A percentile compares a stretch with the other conserved stretches of the same genome.
Conservation (phyloP, 1,139 yeast genomes). For the Suhomyces taliae region DNA sequence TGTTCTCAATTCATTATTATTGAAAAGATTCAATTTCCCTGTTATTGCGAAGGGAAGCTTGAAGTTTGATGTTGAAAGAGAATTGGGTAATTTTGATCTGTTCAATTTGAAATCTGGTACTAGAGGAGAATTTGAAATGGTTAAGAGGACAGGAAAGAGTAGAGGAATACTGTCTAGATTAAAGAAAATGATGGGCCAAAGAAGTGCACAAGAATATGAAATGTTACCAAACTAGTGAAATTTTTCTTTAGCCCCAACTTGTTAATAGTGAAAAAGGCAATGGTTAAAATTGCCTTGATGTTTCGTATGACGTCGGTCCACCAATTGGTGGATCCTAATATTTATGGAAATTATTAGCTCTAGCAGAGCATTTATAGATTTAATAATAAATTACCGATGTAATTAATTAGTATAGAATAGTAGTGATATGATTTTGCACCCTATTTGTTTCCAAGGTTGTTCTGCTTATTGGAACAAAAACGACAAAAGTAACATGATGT, state of each 20-base stretch:
- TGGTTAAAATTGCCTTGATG: not conserved
- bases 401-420: no score
- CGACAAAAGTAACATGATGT: no score
- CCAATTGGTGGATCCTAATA: not conserved
- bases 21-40: conserved; percentile 63
- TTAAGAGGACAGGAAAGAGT: conserved; percentile 21
- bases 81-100: conserved; percentile 13
- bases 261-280: not conserved
- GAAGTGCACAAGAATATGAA: conserved; percentile 7
- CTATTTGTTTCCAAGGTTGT: no score
- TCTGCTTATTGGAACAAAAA: no score
- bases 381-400: not conserved
- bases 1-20: conserved; percentile 71
- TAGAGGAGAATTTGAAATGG: conserved; percentile 29
- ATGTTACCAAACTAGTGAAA: conserved; percentile 6
- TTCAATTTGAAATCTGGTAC: conserved; percentile 35
- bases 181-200: conserved; percentile 1
- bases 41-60: conserved; percentile 13
- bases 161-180: conserved; percentile 1
- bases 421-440: no score
- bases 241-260: not conserved
- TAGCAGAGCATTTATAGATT: not conserved
- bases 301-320: not conserved
- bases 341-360: not conserved
- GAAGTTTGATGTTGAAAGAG: conserved; percentile 26